A percentile compares a stretch with the other conserved stretches of the same genome.
Conservation (phyloP, 1,139 yeast genomes). For the Lodderomyces orthopsilosis region DNA sequence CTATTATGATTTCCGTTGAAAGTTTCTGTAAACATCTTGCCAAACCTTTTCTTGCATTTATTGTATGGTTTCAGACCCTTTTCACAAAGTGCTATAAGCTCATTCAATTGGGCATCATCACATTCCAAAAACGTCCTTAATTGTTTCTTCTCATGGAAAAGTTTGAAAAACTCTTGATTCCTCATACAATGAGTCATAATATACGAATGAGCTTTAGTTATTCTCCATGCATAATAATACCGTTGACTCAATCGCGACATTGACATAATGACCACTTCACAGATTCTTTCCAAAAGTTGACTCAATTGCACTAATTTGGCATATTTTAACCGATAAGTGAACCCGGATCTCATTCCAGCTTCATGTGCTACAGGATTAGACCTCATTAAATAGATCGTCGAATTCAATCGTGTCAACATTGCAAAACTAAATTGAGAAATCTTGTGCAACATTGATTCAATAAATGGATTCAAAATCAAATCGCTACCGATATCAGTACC, state of each 20-base stretch:
- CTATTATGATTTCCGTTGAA: not conserved
- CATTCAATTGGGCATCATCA: slow-evolving; percentile 23
- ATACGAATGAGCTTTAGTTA: slow-evolving; percentile 34
- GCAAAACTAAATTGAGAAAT: slow-evolving; percentile 28
- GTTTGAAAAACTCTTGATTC: slow-evolving; percentile 16
- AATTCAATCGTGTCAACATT: slow-evolving; percentile 19
- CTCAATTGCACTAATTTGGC: slow-evolving; percentile 20
- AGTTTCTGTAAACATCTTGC: not conserved
- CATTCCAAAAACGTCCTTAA: slow-evolving; percentile 10
- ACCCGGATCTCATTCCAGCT: slow-evolving; percentile 15
- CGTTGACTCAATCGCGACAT: slow-evolving; percentile 32
- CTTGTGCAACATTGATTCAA: slow-evolving; percentile 31
- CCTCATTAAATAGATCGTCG: slow-evolving; percentile 22
- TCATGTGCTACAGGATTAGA: slow-evolving; percentile 10
- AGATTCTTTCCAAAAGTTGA: slow-evolving; percentile 18
- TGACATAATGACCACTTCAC: slow-evolving; percentile 23
- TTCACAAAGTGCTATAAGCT: slow-evolving; percentile 26
- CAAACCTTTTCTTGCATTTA: slow-evolving; percentile 6
- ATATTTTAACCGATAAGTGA: slow-evolving; percentile 15
- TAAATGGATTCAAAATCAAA: slow-evolving; percentile 33
- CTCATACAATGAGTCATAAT: slow-evolving; percentile 22
- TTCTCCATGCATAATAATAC: slow-evolving; percentile 47
- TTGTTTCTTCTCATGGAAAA: not conserved
- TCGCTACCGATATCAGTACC: slow-evolving; percentile 32
- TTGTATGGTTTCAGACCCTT: slow-evolving; percentile 16